Base-by-base conservation (phyloP, 2,329 filamentous ascomycete species). In the Epichloe hybrida region DNA sequence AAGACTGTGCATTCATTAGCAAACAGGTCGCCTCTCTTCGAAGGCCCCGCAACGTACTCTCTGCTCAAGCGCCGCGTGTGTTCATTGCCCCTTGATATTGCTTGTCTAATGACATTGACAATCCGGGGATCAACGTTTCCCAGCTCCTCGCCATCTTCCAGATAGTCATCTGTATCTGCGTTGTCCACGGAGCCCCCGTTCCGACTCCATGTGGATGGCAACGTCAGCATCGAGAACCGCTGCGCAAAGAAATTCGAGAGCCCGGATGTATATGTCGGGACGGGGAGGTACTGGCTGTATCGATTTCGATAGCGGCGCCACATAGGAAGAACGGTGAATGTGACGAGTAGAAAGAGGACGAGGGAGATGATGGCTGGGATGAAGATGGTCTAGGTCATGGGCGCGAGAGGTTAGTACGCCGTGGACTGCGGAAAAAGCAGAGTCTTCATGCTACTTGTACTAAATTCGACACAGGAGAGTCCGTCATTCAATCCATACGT, bases 231-330 rank as follows among this genome's bases (percentile, higher is more conserved):
- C 39, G 64, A 51, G 41, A 67, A 56, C 35, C 62, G 61, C 38
- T 56, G 54, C n/a, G 60, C 55, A 54, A 79, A 59, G 54, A 77
- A 71, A 46, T 75, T 68, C 31, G 80, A 74, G 23, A 81, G 57
- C 54, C 79, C 70, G 7, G 70, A 67, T 5, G 76, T 82, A 48
- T 75, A 75, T 48, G 71, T 76, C 21, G 78, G 77, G 53, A 88
- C 68, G 0, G 84, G 84, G 2, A 88, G 77, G 62, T 89, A 89
- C 54, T 86, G 81, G 61, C 80, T 77, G 65, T 88, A 88, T 53
- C 84, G 80, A 58, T 75, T 76, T 55, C 79, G 81, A 65, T 87
- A 86, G 51, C 75, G 77, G 46, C 79, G 81, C 77, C 84, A 86
- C 53, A 84, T 62, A 2, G 86, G 86, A 27, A 86, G 62, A 54